Conservation (phyloP, 352 stramenopile species). For the Pythium aristosporum region DNA sequence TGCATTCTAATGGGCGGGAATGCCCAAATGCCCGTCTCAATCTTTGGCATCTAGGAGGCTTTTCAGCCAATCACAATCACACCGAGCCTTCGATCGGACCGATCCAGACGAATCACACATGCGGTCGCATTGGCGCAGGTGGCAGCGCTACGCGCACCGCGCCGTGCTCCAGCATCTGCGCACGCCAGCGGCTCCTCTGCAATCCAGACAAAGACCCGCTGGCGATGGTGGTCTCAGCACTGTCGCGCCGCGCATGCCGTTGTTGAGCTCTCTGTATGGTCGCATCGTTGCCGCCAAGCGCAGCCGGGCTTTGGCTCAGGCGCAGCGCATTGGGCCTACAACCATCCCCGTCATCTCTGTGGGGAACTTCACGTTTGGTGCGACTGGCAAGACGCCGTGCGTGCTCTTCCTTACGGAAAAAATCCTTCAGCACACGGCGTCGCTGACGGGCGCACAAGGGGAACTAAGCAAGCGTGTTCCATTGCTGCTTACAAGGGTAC, state of each 20-base stretch:
- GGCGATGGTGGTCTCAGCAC: not conserved
- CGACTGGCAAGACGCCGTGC: constrained; percentile 73
- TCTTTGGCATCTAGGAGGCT: not conserved
- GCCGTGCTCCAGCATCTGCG: constrained; percentile 35
- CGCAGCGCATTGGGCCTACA: constrained; percentile 30
- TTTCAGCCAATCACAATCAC: constrained; percentile 9
- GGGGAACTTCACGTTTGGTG: constrained; percentile 70
- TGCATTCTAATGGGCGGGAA: too few species aligned
- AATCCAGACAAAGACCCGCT: not conserved
- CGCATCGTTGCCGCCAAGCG: constrained; percentile 37
- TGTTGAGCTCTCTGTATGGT: constrained; percentile 44
- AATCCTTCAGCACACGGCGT: constrained; percentile 5
- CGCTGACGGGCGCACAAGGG: not conserved
- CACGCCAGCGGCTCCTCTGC: constrained; percentile 7
- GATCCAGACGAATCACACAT: not conserved
- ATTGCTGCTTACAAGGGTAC: constrained; percentile 52
- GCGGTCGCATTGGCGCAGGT: constrained; percentile 19
- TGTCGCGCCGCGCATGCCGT: constrained; percentile 22
- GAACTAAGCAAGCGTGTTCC: constrained; percentile 24
- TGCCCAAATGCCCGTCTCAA: too few species aligned
- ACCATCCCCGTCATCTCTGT: constrained; percentile 57
- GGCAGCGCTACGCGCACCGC: constrained; percentile 35
- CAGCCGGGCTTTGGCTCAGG: constrained; percentile 19
- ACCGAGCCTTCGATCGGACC: not conserved
- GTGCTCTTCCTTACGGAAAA: constrained; percentile 41